Evolutionary conservation across 345 rosid genomes (phyloP).

Genomic region (Sisymbrium altissimum): DNA sequence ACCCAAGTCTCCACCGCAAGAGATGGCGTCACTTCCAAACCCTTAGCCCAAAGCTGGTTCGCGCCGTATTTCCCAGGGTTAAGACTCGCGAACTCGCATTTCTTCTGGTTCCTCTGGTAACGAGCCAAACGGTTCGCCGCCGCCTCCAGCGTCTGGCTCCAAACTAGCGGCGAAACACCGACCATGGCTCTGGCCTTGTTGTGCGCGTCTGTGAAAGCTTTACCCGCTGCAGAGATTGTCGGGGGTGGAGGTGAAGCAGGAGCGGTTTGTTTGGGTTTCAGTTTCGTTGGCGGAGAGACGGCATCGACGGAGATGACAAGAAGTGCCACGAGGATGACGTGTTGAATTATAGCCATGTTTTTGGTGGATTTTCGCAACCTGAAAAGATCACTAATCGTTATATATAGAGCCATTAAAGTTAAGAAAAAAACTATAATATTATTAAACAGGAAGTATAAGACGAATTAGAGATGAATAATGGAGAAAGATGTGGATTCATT

Average conservation of each 20-base stretch:
- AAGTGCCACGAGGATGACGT: constrained; percentile 32
- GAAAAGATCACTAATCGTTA: constrained; percentile 1
- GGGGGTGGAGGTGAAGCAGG: constrained; percentile 16
- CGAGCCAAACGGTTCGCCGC: constrained; percentile 49
- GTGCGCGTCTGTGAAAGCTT: constrained; percentile 60
- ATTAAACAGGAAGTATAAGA: neutral
- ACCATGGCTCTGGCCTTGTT: constrained; percentile 72
- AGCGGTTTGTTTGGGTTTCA: neutral
- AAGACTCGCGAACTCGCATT: constrained; percentile 68
- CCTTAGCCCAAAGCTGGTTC: constrained; percentile 65
- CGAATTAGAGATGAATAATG: neutral
- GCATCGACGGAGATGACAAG: constrained; percentile 25
- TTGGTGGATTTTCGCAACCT: constrained; percentile 8
- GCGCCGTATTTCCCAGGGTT: constrained; percentile 54
- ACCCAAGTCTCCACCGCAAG: constrained; percentile 73
- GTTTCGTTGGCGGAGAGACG: neutral
- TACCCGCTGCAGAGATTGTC: constrained; percentile 32
- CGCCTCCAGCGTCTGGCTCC: constrained; percentile 59
- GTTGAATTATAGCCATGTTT: constrained; percentile 35
- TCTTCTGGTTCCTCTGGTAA: constrained; percentile 61
- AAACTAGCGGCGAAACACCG: constrained; percentile 55
- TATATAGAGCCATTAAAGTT: constrained; percentile 5
- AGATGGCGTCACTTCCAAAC: constrained; percentile 48
- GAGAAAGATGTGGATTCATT: constrained; percentile 2
- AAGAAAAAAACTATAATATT: neutral